phyloP scores from a whole-genome alignment of 208 protist species.

The Wallacemonas collosoma region DNA sequence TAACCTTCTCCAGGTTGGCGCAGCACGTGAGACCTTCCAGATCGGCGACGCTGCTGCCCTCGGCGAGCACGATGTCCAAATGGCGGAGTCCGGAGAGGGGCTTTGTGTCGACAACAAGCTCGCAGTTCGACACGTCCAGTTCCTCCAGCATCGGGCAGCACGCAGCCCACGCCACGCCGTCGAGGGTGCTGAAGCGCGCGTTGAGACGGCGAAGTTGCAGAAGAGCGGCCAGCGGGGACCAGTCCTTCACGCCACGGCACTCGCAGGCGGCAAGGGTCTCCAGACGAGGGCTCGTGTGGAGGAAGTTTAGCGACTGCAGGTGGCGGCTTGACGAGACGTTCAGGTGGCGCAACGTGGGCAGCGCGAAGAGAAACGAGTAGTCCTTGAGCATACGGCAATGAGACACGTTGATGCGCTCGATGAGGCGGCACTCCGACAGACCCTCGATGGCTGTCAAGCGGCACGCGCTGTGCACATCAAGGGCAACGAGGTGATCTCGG shows the following conservation, averaged over 20 bases:
- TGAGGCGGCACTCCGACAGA: slow-evolving; percentile 3
- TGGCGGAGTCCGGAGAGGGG: neutral
- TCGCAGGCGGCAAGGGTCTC: slow-evolving; percentile 11
- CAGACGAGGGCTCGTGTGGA: slow-evolving; percentile 2
- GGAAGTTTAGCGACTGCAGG: slow-evolving; percentile 9
- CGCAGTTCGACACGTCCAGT: slow-evolving; percentile 14
- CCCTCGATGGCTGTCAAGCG: slow-evolving; percentile 7
- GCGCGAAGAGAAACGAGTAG: neutral
- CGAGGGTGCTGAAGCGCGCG: slow-evolving; percentile 3
- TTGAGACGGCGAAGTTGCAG: slow-evolving; percentile 1
- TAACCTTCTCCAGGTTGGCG: slow-evolving; percentile 1
- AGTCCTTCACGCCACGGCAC: slow-evolving; percentile 12
- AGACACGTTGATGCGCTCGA: slow-evolving; percentile 13
- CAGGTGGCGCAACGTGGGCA: slow-evolving; percentile 12
- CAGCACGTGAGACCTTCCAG: slow-evolving; percentile 15
- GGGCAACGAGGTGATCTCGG: neutral
- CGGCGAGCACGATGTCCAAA: neutral
- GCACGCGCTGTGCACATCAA: slow-evolving; percentile 11
- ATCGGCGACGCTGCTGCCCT: slow-evolving; percentile 8
- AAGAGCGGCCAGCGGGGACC: slow-evolving; percentile 1
- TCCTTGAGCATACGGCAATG: slow-evolving; percentile 15
- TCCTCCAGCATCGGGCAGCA: slow-evolving; percentile 9
- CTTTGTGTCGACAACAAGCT: slow-evolving; percentile 7
- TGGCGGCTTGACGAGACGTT: slow-evolving; percentile 2
- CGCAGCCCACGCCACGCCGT: slow-evolving; percentile 15